Evolutionary conservation across 192 early-diverging fungal species (phyloP).

Genomic region (Coemansia asiatica): DNA sequence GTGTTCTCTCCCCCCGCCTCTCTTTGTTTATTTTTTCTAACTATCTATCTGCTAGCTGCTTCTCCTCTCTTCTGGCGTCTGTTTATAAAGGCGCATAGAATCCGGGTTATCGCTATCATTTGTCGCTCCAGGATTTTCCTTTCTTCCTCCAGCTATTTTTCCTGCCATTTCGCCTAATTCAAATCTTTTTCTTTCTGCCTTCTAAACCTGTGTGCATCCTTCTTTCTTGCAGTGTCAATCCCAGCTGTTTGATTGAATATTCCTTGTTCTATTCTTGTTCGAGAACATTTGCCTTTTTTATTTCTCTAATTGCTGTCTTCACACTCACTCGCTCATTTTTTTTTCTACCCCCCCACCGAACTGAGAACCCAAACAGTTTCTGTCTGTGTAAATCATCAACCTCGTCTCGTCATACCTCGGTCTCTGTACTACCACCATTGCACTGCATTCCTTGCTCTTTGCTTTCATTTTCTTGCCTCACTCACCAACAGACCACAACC

Average conservation of each 20-base stretch:
- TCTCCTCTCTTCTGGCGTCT: not conserved
- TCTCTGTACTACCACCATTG: too few species aligned
- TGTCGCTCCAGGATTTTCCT: not conserved
- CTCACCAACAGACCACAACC: too few species aligned
- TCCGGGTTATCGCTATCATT: not conserved
- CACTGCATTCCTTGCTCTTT: too few species aligned
- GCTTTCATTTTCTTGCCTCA: too few species aligned
- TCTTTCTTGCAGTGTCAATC: not conserved
- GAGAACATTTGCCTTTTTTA: not conserved
- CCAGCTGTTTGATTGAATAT: not conserved
- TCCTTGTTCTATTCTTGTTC: conserved; percentile 2
- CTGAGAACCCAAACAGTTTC: too few species aligned
- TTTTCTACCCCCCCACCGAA: not conserved
- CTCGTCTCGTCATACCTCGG: too few species aligned
- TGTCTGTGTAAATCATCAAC: too few species aligned
- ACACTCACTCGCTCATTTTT: not conserved
- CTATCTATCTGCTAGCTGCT: not conserved
- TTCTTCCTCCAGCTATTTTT: not conserved
- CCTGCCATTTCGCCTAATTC: not conserved
- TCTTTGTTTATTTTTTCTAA: not conserved
- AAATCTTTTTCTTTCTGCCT: not conserved
- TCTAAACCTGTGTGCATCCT: too few species aligned
- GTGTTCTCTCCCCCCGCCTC: not conserved
- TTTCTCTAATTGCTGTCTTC: not conserved
- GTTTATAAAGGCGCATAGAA: not conserved